Conservation (phyloP, 2,329 filamentous ascomycete genomes). For the Talaromyces verruculosus region DNA sequence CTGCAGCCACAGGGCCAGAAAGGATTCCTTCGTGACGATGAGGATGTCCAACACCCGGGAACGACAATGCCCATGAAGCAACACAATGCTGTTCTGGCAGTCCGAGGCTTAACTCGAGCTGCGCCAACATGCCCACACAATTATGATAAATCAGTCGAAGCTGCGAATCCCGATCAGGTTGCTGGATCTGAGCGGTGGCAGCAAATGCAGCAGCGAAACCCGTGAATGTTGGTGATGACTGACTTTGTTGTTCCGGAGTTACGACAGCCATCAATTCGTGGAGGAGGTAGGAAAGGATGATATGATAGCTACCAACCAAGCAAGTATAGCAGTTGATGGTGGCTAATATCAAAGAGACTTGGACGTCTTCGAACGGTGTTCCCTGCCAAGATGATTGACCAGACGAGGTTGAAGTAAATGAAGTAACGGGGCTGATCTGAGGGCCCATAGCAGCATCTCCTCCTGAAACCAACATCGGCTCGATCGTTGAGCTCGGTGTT, state of each 20-base stretch:
- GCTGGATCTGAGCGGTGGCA: conserved; percentile 1
- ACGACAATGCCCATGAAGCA: conserved; percentile 5
- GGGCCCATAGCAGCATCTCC: not conserved
- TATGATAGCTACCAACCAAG: conserved; percentile 21
- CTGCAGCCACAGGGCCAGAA: conserved; percentile 10
- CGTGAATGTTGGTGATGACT: conserved; percentile 17
- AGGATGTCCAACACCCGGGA: not conserved
- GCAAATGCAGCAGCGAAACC: conserved; percentile 10
- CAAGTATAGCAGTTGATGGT: conserved; percentile 24
- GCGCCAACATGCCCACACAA: conserved; percentile 19
- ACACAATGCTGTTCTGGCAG: conserved; percentile 19
- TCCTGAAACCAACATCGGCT: not conserved
- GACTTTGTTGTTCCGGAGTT: conserved; percentile 10
- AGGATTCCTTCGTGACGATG: conserved; percentile 9
- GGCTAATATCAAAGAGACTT: conserved; percentile 18
- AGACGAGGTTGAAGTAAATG: not conserved
- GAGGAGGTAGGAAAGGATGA: conserved; percentile 22
- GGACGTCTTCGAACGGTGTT: conserved; percentile 18
- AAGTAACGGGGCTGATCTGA: conserved; percentile 1
- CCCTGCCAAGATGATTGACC: not conserved
- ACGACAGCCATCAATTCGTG: conserved; percentile 17
- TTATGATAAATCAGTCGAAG: conserved; percentile 20
- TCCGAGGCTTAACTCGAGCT: conserved; percentile 19
- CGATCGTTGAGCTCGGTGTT: not conserved
- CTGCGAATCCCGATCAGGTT: conserved; percentile 15